Base-by-base conservation (phyloP, 169 alveolate species). In the Pseudocohnilembus persalinus region DNA sequence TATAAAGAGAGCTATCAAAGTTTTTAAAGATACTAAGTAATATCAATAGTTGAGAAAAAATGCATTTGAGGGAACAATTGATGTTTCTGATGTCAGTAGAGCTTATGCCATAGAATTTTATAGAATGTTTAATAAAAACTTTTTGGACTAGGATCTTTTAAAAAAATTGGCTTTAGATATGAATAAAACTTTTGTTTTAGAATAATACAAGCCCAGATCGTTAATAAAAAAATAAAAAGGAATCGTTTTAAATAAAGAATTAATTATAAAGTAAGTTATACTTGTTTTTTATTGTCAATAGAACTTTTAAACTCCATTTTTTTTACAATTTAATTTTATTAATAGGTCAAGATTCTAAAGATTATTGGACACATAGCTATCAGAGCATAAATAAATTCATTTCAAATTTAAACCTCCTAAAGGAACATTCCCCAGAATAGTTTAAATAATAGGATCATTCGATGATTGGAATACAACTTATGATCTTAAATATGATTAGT, bases 51-150 rank as follows among this genome's bases (percentile, higher is more conserved):
- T 96, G 34, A 94, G 99, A 86, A 89, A 92, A 84, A 95, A 95
- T 77, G 97, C 98, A 31, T 89, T 92, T 83, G 89, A 86, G 33
- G 92, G 97, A 49, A 94, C 94, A 33, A 96, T 97, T 68, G 97
- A 95, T 92, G 98, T 96, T 29, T 95, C 94, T 72, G 90, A 88
- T 76, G 97, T 95, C 31, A 84, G 93, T 29, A 88, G 93, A 79
- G 98, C 97, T 30, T 97, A 98, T 98, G 92, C 93, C 25, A 79
- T 83, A 76, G 99, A 97, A 85, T 95, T 96, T 88, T 96, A 91
- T 72, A 90, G 98, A 81, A 90, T 96, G 72, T 89, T 92, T 79
- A 93, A 89, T 0, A 97, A 97, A 87, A 92, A 96, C 24, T 95
- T 92, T 35, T 90, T 93, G 68, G 95, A 96, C 85, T 84, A 85